These are phyloP conservation scores for Fagus sylvatica DNA, from an alignment of 306 rosid species.

Conservation along the genomic window DNA sequence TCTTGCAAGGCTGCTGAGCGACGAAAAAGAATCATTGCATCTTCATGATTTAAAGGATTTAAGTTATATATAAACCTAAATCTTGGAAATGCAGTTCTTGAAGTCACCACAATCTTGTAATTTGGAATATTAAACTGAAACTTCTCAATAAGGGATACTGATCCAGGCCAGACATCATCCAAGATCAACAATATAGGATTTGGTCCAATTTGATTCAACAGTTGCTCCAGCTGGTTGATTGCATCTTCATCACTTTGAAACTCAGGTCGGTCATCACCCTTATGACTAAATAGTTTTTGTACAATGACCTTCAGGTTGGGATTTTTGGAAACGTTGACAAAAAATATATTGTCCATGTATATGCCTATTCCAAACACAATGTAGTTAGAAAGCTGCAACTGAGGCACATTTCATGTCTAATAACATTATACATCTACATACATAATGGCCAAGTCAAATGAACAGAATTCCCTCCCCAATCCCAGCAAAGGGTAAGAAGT, in stretches of 20 bases:
- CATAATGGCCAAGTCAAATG: too few relatives aligned
- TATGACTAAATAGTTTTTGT: conserved; percentile 17
- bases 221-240: background rate
- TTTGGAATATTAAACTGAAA: conserved; percentile 12
- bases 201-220: conserved; percentile 1
- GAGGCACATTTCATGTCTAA: background rate
- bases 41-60: conserved; percentile 3
- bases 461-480: too few relatives aligned
- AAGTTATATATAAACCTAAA: conserved; percentile 21
- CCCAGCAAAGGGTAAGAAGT: too few relatives aligned
- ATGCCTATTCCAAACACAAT: conserved; percentile 10
- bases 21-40: conserved; percentile 30
- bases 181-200: conserved; percentile 24
- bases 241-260: conserved; percentile 17
- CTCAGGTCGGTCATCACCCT: background rate
- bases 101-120: conserved; percentile 45
- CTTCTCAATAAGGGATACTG: conserved; percentile 26
- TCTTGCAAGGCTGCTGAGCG: conserved; percentile 25
- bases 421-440: background rate
- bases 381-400: too few relatives aligned
- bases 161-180: conserved; percentile 34
- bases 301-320: conserved; percentile 25
- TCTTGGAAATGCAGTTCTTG: conserved; percentile 20
- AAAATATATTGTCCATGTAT: conserved; percentile 28
- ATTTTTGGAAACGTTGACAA: conserved; percentile 10